Evolutionary conservation across 2,329 filamentous ascomycete genomes (phyloP).

Genomic region (Helotiales sp.): DNA sequence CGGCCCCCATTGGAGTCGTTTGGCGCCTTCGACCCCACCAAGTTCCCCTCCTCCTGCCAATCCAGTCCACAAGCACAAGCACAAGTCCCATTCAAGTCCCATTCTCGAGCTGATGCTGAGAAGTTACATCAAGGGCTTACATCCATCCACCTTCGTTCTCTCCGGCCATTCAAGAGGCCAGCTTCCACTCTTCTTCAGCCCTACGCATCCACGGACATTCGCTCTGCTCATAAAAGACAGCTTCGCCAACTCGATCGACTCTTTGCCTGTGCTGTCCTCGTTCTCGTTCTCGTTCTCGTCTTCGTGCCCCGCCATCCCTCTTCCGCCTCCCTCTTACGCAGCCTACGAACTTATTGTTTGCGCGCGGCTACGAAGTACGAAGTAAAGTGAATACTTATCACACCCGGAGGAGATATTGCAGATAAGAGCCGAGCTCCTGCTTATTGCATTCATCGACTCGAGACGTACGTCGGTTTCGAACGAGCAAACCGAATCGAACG

Average conservation of each 20-base stretch:
- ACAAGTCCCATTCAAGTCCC: background rate
- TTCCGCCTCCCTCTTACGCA: background rate
- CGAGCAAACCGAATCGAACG: background rate
- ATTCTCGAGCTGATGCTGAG: conserved; percentile 1
- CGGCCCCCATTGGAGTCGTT: conserved; percentile 3
- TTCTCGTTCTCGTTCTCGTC: conserved; percentile 1
- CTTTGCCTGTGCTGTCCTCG: conserved; percentile 3
- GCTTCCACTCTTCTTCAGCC: conserved; percentile 16
- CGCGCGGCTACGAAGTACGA: conserved; percentile 24
- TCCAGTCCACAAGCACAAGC: too few species aligned
- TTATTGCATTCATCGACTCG: conserved; percentile 10
- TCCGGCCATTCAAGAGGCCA: conserved; percentile 24
- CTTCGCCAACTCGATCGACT: background rate
- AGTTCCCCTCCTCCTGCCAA: background rate
- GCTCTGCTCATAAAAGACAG: conserved; percentile 18
- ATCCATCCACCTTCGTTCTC: conserved; percentile 1
- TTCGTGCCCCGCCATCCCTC: background rate
- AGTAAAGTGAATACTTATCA: conserved; percentile 4
- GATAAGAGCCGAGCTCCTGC: conserved; percentile 9
- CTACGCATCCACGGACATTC: conserved; percentile 10
- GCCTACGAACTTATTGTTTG: conserved; percentile 6
- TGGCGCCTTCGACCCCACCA: conserved; percentile 16
- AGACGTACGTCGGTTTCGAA: background rate
- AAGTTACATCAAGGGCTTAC: conserved; percentile 30
- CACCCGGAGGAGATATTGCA: conserved; percentile 5